Evolutionary conservation across 352 stramenopile genomes (phyloP), one percentile per base, ranked within the genome.

Genomic region (Phytophthora multivora): DNA sequence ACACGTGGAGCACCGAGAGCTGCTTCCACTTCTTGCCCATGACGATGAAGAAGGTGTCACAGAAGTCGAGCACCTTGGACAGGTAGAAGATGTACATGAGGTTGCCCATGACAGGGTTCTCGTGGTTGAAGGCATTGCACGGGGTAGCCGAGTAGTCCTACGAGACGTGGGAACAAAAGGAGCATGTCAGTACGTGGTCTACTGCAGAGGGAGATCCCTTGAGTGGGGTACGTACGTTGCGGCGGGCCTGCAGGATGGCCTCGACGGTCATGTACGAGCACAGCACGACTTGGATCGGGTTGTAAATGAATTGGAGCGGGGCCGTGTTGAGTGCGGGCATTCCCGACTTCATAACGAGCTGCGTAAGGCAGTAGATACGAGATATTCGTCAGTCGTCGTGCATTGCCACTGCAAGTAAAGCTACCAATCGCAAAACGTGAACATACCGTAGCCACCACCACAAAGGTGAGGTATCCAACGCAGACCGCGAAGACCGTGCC

Each of bases 81-180:
- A 98, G 74, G 80, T 98, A 99, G 66, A 99, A 99, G 5, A 99
- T 76, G 84, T 96, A 99, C n/a, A 99, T 77, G 21, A 99, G 63
- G 61, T 96, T 96, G 26, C 79, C 89, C 64, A 98, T 79, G 40
- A 96, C 82, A 5, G 94, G 93, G 70, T 98, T 88, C n/a, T 77
- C 65, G 16, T 80, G 65, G 60, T 97, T 77, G 72, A 97, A 98
- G 18, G 71, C 65, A 67, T 97, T 95, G 82, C 96, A 98, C 16
- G 76, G 93, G 1, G 84, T 69, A 11, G 92, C 28, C 54, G 82
- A 88, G 78, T 98, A 98, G 46, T 71, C 50, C 71, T 86, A 63
- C 21, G 63, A 54, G 25, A 7, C 21, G 21, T 49, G 41, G 40
- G 38, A 50, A 41, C 9, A 73, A 33, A 52, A 30, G 21, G 16